Percentiles rank a stretch among this genome's conserved stretches.
phyloP scores from a whole-genome alignment of 2,329 filamentous ascomycete species.

The Aspergillus felis region DNA sequence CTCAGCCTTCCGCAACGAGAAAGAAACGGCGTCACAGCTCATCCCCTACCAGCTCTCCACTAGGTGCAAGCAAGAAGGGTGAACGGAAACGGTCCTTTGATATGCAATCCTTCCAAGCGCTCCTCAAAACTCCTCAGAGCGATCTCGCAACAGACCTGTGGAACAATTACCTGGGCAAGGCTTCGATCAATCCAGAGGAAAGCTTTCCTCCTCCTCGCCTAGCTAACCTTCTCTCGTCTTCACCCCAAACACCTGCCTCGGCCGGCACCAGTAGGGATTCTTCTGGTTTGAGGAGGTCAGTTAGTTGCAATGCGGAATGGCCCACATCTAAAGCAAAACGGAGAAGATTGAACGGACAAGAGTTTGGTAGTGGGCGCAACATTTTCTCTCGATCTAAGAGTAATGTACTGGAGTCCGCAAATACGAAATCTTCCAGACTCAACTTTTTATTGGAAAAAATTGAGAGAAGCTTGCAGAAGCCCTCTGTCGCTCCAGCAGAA shows the following conservation, averaged over 20 bases:
- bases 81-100: slow-evolving; percentile 48
- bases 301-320: slow-evolving; percentile 68
- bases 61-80: slow-evolving; percentile 38
- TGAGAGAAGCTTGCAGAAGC: slow-evolving; percentile 46
- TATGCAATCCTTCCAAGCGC: slow-evolving; percentile 54
- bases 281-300: slow-evolving; percentile 57
- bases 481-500: slow-evolving; percentile 21
- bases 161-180: slow-evolving; percentile 65
- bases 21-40: slow-evolving; percentile 71
- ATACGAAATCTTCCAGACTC: slow-evolving; percentile 44
- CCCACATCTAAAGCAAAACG: slow-evolving; percentile 60
- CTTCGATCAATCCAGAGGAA: slow-evolving; percentile 41
- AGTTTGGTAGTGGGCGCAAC: slow-evolving; percentile 44
- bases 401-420: slow-evolving; percentile 36
- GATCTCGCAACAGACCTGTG: slow-evolving; percentile 73
- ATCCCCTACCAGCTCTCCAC: slow-evolving; percentile 67
- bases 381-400: slow-evolving; percentile 41
- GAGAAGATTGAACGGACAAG: slow-evolving; percentile 53
- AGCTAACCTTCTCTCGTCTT: slow-evolving; percentile 65
- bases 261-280: slow-evolving; percentile 40
- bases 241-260: slow-evolving; percentile 61
- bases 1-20: slow-evolving; percentile 44
- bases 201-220: slow-evolving; percentile 55
- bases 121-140: slow-evolving; percentile 63
- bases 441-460: slow-evolving; percentile 65